Evolutionary conservation across 2,329 filamentous ascomycete genomes (phyloP), one percentile per base, ranked within the genome.

Genomic region (Acrocalymma vagum): DNA sequence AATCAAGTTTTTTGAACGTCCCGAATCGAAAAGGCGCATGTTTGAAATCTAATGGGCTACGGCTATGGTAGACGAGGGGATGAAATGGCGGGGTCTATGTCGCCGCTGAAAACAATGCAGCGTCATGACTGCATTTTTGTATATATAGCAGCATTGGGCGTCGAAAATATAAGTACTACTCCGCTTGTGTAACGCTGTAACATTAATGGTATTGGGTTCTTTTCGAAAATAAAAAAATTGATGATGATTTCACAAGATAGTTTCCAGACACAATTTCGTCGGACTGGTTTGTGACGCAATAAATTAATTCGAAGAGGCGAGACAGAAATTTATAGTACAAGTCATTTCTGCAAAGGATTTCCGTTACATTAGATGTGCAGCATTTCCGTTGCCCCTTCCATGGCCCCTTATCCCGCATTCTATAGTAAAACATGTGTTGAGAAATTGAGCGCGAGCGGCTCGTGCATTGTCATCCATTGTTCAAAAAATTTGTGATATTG

Each of bases 131-230:
- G 45, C 50, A 53, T 40, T 29, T n/a, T 54, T 64, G 64, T 68
- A 67, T 45, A 60, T 63, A 65, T 64, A 65, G 53, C 53, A 48
- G 50, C 50, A 60, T 63, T 55, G 56, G 57, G 53, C 45, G 35
- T 47, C 49, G 48, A 46, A 45, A 47, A 35, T 36, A 51, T 35
- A 48, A 34, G 38, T 44, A n/a, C n/a, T 26, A 52, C 42, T 55
- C 49, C 45, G 40, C 50, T 46, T 56, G 42, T 23, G 35, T 41
- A 48, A 9, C 21, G 11, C 3, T 32, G n/a, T n/a, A n/a, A n/a
- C n/a, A n/a, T n/a, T n/a, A n/a, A n/a, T n/a, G n/a, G n/a, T n/a
- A n/a, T n/a, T n/a, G n/a, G n/a, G n/a, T n/a, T n/a, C n/a, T n/a
- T n/a, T n/a, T n/a, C n/a, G n/a, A n/a, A n/a, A n/a, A n/a, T n/a